Base-by-base conservation (phyloP, 1,284 basidiomycete genomes). In the Kalmanozyma brasiliensis region DNA sequence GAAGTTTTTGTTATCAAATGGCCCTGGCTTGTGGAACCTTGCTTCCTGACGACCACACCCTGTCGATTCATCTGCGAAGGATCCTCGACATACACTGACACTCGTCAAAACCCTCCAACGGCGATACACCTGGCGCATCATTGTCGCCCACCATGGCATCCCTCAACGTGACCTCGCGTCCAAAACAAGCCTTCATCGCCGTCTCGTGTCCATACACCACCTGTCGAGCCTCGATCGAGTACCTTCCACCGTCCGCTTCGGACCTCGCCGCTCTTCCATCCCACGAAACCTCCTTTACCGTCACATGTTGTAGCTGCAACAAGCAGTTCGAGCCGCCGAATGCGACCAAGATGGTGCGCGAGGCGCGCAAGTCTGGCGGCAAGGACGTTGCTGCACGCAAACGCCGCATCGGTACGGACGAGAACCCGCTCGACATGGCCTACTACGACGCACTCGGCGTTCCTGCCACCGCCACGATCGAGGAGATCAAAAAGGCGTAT, bases 401-500 rank as follows among this genome's bases (percentile, higher is more conserved):
- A 55, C 52, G 80, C 11, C 63, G 79, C 23, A 82, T 82, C 9
- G 80, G 80, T 3, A 82, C 80, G 1, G 80, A 82, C 44, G 78
- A 82, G 49, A 71, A 74, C 19, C 80, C 80, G 20, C 64, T 82
- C 43, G 80, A 82, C 35, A 79, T 78, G 72, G 69, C 70, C 11
- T 82, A 76, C 67, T 82, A 83, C 60, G 82, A 94, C 78, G 85
- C 91, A 26, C 85, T 95, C 3, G 91, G 90, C 6, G 86, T 95
- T 0, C 83, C 89, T 0, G 85, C 91, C 13, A 86, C 87, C 55
- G 92, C 92, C 5, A 89, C 89, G 14, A 86, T 87, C 2, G 91
- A 92, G 13, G 92, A 95, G 58, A 88, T 98, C 82, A 98, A 98
- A 86, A 96, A 94, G 83, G 92, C 95, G 3, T 98, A 98, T 84